Evolutionary conservation across 202 grass and related monocot species (phyloP).

Genomic region (Panicum hallii): DNA sequence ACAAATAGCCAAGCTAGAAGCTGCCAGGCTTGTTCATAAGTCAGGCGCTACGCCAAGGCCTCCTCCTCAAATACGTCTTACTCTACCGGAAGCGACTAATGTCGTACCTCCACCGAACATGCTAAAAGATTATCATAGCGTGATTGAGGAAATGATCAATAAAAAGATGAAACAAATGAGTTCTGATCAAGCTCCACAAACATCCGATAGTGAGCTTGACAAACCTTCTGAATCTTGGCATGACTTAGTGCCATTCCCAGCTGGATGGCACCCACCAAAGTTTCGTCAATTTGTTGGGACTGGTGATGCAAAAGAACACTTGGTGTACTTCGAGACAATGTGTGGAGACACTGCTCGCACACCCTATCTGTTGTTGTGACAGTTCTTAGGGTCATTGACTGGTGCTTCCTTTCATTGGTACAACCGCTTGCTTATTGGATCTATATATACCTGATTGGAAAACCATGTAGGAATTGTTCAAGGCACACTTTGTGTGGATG

Average conservation of each 20-base stretch:
- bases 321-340: not conserved
- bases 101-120: not conserved
- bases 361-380: not conserved
- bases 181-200: not conserved
- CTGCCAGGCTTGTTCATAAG: not conserved
- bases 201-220: not conserved
- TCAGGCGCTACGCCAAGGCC: not conserved
- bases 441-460: not conserved
- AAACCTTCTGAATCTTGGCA: not conserved
- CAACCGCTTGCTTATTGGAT: not conserved
- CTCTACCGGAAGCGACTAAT: not conserved
- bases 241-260: not conserved
- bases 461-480: not conserved
- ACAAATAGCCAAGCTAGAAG: not conserved
- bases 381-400: not conserved
- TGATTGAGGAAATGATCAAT: not conserved
- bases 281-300: not conserved
- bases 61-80: not conserved
- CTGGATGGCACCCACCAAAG: not conserved
- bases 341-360: not conserved
- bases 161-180: not conserved
- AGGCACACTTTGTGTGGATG: not conserved
- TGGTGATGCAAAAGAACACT: not conserved
- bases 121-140: not conserved
- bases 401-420: not conserved